These are phyloP conservation scores for Myriosclerotinia scirpicola DNA, from an alignment of 2,329 filamentous ascomycete genomes.

Conservation along the genomic window DNA sequence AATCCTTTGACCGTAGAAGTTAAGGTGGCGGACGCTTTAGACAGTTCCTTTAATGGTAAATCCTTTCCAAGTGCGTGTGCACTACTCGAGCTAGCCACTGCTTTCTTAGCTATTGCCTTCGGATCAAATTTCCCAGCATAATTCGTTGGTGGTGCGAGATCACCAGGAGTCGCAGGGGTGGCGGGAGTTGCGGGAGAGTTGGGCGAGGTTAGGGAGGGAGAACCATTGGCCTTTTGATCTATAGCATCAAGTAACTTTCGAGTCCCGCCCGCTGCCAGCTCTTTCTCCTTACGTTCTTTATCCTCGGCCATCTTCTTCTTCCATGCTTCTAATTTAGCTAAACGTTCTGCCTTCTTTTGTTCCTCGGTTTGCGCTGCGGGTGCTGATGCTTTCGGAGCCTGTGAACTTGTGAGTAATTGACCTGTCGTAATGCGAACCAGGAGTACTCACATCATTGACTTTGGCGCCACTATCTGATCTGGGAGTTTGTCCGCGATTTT, in stretches of 20 bases:
- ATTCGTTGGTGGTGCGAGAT: slow-evolving; percentile 53
- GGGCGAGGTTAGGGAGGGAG: slow-evolving; percentile 48
- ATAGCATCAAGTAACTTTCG: slow-evolving; percentile 70
- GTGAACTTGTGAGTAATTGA: slow-evolving; percentile 31
- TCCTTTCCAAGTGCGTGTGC: slow-evolving; percentile 57
- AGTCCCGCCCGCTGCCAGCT: slow-evolving; percentile 63
- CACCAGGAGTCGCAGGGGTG: slow-evolving; percentile 49
- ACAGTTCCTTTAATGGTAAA: slow-evolving; percentile 50
- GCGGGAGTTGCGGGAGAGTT: slow-evolving; percentile 48
- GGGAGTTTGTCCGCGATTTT: slow-evolving; percentile 57
- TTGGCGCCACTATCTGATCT: slow-evolving; percentile 50
- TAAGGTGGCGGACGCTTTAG: slow-evolving; percentile 47
- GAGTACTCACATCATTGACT: slow-evolving; percentile 56
- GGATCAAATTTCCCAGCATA: slow-evolving; percentile 83
- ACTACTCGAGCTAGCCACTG: slow-evolving; percentile 58
- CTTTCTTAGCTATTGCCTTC: slow-evolving; percentile 81
- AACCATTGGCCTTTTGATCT: slow-evolving; percentile 63
- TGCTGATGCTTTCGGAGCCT: slow-evolving; percentile 56
- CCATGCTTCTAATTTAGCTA: slow-evolving; percentile 85
- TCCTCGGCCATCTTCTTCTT: slow-evolving; percentile 81
- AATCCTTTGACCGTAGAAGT: slow-evolving; percentile 44
- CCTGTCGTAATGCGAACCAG: neutral
- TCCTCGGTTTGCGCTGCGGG: slow-evolving; percentile 60
- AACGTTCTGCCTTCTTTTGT: slow-evolving; percentile 75
- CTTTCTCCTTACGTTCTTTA: slow-evolving; percentile 70